These are phyloP conservation scores for Neurospora sp. DNA, from an alignment of 495 filamentous ascomycete genomes.

Conservation along the genomic window DNA sequence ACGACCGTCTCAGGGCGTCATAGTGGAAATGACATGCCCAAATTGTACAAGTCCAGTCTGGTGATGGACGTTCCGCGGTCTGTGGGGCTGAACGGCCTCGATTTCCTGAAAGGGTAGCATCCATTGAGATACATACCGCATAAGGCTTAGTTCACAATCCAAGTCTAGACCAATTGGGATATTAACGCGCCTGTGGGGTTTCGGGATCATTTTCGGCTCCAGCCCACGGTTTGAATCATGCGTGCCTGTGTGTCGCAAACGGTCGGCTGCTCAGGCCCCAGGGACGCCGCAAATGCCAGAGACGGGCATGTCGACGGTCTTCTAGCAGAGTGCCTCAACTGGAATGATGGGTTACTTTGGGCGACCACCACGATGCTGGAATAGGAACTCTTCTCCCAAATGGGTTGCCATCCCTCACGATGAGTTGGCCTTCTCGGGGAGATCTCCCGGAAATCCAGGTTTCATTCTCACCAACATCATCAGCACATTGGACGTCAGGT, in stretches of 20 bases:
- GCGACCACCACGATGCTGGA: conserved; percentile 6
- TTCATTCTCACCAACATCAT: neutral
- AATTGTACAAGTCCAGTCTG: neutral
- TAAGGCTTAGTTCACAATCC: neutral
- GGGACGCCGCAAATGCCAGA: neutral
- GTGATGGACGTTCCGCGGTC: neutral
- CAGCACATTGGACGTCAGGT: conserved; percentile 3
- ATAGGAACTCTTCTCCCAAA: conserved; percentile 12
- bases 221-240: conserved; percentile 11
- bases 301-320: neutral
- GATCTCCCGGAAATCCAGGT: conserved; percentile 11
- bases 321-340: conserved; percentile 16
- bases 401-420: neutral
- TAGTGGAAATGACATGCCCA: neutral
- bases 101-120: conserved; percentile 1
- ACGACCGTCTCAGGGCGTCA: neutral
- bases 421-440: conserved; percentile 13
- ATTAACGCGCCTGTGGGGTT: conserved; percentile 5
- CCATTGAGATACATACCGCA: conserved; percentile 3
- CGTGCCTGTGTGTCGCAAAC: conserved; percentile 13
- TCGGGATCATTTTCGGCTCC: conserved; percentile 12
- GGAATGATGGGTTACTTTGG: conserved; percentile 13
- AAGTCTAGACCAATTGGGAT: conserved; percentile 6
- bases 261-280: conserved; percentile 7
- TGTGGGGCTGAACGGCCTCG: neutral